phyloP scores from a whole-genome alignment of 139 green algal species.

The Zygnema circumcarinatum region DNA sequence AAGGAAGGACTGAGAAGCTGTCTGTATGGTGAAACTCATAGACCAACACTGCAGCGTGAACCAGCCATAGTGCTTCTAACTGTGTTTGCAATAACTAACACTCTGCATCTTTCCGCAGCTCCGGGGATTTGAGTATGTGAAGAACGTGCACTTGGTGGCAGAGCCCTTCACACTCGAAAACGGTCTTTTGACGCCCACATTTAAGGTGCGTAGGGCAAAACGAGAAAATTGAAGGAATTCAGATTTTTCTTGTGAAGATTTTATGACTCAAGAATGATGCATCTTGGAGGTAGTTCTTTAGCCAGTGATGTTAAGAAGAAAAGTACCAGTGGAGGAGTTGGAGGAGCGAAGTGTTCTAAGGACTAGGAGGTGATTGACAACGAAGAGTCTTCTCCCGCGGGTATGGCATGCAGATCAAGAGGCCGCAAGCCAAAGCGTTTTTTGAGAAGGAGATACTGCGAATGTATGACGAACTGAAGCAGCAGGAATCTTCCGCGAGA shows the following conservation, averaged over 20 bases:
- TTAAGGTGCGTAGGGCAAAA: conserved; percentile 80
- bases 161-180: conserved; percentile 94
- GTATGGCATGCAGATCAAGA: conserved; percentile 44
- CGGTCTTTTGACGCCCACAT: conserved; percentile 83
- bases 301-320: conserved; percentile 85
- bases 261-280: conserved; percentile 80
- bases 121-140: conserved; percentile 67
- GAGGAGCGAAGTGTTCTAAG: too few species aligned
- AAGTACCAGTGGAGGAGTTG: too few species aligned
- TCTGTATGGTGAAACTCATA: too few species aligned
- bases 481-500: background rate
- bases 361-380: too few species aligned
- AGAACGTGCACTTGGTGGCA: conserved; percentile 68
- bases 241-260: conserved; percentile 17
- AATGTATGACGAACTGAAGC: conserved; percentile 43
- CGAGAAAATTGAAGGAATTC: conserved; percentile 5
- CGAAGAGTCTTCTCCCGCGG: too few species aligned
- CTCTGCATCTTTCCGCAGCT: conserved; percentile 49
- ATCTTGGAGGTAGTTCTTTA: conserved; percentile 83
- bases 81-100: too few species aligned
- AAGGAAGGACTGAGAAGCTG: too few species aligned
- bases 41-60: too few species aligned
- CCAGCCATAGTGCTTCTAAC: too few species aligned
- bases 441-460: conserved; percentile 57
- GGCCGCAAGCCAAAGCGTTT: conserved; percentile 53